phyloP scores from a whole-genome alignment of 345 rosid species.

The Hirschfeldia incana region DNA sequence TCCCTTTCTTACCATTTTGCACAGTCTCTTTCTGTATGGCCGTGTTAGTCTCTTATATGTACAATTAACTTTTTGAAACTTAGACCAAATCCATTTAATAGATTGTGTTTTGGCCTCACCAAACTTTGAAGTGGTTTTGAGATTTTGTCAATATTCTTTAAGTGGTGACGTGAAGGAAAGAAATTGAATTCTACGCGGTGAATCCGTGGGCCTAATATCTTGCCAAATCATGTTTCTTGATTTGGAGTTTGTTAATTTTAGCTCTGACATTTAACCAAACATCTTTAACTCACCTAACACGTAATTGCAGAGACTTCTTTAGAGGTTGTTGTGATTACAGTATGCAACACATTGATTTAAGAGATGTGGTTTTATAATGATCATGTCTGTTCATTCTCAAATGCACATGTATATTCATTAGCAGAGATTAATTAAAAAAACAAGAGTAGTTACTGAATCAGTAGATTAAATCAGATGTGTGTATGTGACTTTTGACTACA shows the following conservation, averaged over 20 bases:
- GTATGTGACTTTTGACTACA: not conserved
- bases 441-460: constrained; percentile 31
- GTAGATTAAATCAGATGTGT: constrained; percentile 29
- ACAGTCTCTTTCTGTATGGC: constrained; percentile 19
- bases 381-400: constrained; percentile 28
- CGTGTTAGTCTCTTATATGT: constrained; percentile 22
- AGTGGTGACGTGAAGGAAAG: constrained; percentile 30
- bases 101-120: constrained; percentile 36
- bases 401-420: constrained; percentile 16
- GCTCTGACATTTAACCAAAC: constrained; percentile 1
- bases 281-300: constrained; percentile 16
- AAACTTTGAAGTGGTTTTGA: constrained; percentile 18
- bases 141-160: constrained; percentile 15
- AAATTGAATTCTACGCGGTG: constrained; percentile 16
- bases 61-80: constrained; percentile 2
- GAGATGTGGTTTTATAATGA: too few species aligned
- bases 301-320: constrained; percentile 7
- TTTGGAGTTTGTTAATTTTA: constrained; percentile 18
- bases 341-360: not conserved
- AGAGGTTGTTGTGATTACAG: not conserved
- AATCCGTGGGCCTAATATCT: not conserved
- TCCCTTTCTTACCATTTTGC: constrained; percentile 17
- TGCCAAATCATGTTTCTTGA: constrained; percentile 28
- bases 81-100: constrained; percentile 8
- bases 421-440: constrained; percentile 28